Evolutionary conservation across 129 eudicot species (phyloP), one percentile per base, ranked within the genome.

Genomic region (Saussurea involucrata): DNA sequence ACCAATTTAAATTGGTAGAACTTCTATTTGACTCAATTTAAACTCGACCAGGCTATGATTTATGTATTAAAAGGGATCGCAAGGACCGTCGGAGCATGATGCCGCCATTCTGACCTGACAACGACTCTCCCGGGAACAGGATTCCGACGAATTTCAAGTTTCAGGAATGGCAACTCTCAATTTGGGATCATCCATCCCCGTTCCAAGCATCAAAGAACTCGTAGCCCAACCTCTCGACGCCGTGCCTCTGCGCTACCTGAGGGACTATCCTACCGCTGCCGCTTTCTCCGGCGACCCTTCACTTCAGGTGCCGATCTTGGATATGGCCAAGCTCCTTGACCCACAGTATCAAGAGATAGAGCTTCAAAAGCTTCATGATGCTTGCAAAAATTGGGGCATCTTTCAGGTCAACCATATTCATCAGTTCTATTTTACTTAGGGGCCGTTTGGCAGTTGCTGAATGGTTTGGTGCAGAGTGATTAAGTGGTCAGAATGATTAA

Each of bases 371-470:
- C 86, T 83, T 68, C 83, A 83, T 63, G 1, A 34, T 68, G 86
- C 86, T 0, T 83, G 86, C 69, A 73, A 58, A 74, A 11, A 83
- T 25, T 83, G 86, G 86, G 86, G 86, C 60, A 78, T 78, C 63
- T 83, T 83, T 78, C 86, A 83, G 86, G 86, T 83, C 74, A 63
- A 42, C 58, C 1, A 11, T 25, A 1, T n/a, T 28, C 13, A 3
- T 8, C 9, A 55, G 11, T 66, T 24, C 28, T 28, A 5, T 24
- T n/a, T n/a, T n/a, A n/a, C n/a, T n/a, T 53, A 27, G 29, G 29
- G 29, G n/a, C n/a, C 3, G 29, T 27, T 27, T 27, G 29, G 29
- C 2, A 27, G n/a, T n/a, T n/a, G n/a, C n/a, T n/a, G n/a, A n/a
- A n/a, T n/a, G n/a, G n/a, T n/a, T n/a, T n/a, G n/a, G n/a, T n/a